Evolutionary conservation across 768 basidiomycete species (phyloP).

Genomic region (Psilocybe cyanescens): DNA sequence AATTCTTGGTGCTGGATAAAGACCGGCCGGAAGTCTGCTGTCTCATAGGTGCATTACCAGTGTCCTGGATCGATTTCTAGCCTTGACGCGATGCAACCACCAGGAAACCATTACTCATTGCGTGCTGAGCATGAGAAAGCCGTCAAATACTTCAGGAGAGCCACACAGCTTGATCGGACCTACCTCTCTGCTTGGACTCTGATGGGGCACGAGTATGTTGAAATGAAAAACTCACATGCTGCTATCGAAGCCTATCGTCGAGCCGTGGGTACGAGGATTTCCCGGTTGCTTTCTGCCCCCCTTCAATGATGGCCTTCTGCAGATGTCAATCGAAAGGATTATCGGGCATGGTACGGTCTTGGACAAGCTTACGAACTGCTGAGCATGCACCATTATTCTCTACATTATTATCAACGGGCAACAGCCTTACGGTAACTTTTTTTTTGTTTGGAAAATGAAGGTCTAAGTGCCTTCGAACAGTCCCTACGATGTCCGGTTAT

Average conservation of each 20-base stretch:
- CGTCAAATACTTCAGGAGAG: constrained; percentile 91
- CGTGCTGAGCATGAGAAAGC: constrained; percentile 95
- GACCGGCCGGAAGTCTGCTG: constrained; percentile 97
- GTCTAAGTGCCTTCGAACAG: constrained; percentile 38
- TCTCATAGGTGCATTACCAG: constrained; percentile 76
- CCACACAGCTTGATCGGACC: constrained; percentile 92
- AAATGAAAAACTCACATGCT: constrained; percentile 99
- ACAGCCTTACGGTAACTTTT: constrained; percentile 80
- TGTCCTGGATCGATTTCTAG: background rate
- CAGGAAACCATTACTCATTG: constrained; percentile 97
- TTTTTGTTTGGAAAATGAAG: background rate
- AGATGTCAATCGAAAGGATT: constrained; percentile 98
- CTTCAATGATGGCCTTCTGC: constrained; percentile 4
- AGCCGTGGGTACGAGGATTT: constrained; percentile 76
- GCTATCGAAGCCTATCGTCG: constrained; percentile 97
- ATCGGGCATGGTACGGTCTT: constrained; percentile 97
- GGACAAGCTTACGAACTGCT: constrained; percentile 97
- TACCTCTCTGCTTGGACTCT: constrained; percentile 98
- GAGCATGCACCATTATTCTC: constrained; percentile 95
- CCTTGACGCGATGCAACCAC: constrained; percentile 4
- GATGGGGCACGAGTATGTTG: constrained; percentile 99
- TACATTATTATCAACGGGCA: constrained; percentile 96
- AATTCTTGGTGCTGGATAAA: constrained; percentile 87
- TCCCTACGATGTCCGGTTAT: constrained; percentile 94
- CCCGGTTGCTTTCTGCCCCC: background rate